Evolutionary conservation across 2,329 filamentous ascomycete genomes (phyloP).

Genomic region (Colletotrichum karsti): DNA sequence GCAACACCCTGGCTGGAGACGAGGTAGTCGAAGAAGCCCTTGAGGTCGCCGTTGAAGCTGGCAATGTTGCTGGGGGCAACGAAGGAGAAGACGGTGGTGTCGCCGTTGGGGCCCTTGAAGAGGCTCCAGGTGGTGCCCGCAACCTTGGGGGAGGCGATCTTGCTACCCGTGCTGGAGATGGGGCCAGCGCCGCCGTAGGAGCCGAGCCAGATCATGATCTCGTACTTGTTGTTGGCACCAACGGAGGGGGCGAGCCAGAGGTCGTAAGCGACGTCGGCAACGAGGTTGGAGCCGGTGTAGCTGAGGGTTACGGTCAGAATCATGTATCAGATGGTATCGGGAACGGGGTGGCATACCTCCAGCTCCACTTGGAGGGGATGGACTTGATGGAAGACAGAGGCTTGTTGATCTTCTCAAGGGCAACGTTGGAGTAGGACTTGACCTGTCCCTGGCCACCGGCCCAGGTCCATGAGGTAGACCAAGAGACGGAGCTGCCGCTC

Average conservation of each 20-base stretch:
- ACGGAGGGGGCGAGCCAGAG: conserved; percentile 60
- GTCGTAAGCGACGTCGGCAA: conserved; percentile 68
- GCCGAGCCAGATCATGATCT: conserved; percentile 37
- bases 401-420: conserved; percentile 44
- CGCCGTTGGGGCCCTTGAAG: conserved; percentile 64
- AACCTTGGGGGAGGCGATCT: conserved; percentile 63
- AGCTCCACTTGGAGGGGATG: conserved; percentile 45
- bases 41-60: conserved; percentile 63
- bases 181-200: conserved; percentile 33
- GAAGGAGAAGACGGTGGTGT: conserved; percentile 67
- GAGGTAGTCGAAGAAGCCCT: conserved; percentile 64
- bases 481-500: conserved; percentile 44
- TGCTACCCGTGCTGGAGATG: conserved; percentile 52
- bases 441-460: conserved; percentile 45
- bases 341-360: conserved; percentile 31
- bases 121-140: conserved; percentile 62
- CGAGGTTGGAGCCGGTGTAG: conserved; percentile 56
- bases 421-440: conserved; percentile 55
- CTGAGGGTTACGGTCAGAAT: background rate
- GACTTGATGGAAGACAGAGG: conserved; percentile 43
- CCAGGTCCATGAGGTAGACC: conserved; percentile 53
- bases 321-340: accelerated
- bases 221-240: conserved; percentile 55
- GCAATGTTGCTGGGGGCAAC: conserved; percentile 46
- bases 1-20: conserved; percentile 53